Percentiles rank a stretch among this genome's conserved stretches.
Conservation (phyloP, 768 basidiomycete genomes). For the Polyporus arcularius region DNA sequence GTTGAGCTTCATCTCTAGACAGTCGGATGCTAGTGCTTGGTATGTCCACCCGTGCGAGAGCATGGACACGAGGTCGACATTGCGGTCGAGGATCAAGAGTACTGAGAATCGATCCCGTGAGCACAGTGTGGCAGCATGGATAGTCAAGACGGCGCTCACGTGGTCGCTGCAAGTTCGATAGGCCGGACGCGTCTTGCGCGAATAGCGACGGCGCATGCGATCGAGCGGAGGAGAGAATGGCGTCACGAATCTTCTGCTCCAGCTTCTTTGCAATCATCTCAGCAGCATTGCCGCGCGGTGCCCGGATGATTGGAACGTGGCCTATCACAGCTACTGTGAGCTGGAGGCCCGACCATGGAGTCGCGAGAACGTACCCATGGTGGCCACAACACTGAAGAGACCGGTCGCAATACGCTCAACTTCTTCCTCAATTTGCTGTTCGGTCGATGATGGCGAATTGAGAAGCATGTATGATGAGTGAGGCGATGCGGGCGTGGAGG, state of each 20-base stretch:
- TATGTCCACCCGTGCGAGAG: slow-evolving; percentile 99
- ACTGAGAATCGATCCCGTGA: slow-evolving; percentile 48
- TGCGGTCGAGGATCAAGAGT: slow-evolving; percentile 90
- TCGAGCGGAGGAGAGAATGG: slow-evolving; percentile 69
- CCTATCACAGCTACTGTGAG: slow-evolving; percentile 44
- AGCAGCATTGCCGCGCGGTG: slow-evolving; percentile 94
- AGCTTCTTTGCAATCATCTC: slow-evolving; percentile 99
- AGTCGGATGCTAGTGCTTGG: slow-evolving; percentile 96
- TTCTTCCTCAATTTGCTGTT: slow-evolving; percentile 90
- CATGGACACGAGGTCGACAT: slow-evolving; percentile 92
- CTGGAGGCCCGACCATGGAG: background rate
- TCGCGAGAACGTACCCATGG: slow-evolving; percentile 60
- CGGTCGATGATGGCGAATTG: slow-evolving; percentile 88
- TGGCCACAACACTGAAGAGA: slow-evolving; percentile 88
- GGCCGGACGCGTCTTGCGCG: slow-evolving; percentile 75
- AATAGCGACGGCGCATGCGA: slow-evolving; percentile 67
- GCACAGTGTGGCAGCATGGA: too few species aligned
- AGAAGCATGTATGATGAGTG: slow-evolving; percentile 80
- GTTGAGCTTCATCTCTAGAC: slow-evolving; percentile 95
- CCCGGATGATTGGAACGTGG: slow-evolving; percentile 91
- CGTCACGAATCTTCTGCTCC: slow-evolving; percentile 89
- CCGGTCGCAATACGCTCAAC: slow-evolving; percentile 91
- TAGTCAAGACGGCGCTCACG: slow-evolving; percentile 48
- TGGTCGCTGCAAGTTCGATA: slow-evolving; percentile 86
- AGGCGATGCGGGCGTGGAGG: slow-evolving; percentile 35